Base-by-base conservation (phyloP, 805 yeast species). In the Kodamaea sagamina region DNA sequence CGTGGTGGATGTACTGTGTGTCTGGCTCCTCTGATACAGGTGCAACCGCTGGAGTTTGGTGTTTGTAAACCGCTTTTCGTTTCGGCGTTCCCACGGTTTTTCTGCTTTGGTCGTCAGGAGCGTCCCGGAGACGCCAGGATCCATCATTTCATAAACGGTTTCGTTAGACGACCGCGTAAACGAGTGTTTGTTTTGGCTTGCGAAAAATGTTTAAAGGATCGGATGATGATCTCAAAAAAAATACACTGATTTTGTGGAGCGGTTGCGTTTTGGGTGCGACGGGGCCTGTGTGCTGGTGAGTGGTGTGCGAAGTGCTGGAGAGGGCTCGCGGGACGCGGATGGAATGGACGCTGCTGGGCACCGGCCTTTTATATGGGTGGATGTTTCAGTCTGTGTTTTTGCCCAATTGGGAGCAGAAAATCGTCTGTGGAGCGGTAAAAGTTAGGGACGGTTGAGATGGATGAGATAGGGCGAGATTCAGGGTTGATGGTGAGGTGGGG, bases 31-130 rank as follows among this genome's bases (percentile, higher is more conserved):
- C 24, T 21, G 24, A 8, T 15, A 29, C 34, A 29, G 34, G 18
- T 29, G 34, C 4, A 29, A 17, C 6, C 34, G 17, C 34, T 15
- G 34, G 18, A 29, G 34, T 15, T 29, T 29, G 4, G 34, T 13
- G 4, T 17, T 17, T 3, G 34, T 29, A 19, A 15, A 29, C 10
- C 34, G 17, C 18, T 29, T 29, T 8, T 29, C 34, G 34, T 29
- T 29, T 4, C 34, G 34, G 15, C 34, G 34, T 17, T 29, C 34
- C 34, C 34, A 29, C 9, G 15, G 34, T 19, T 29, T 29, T 29
- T 29, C 34, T 29, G 34, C 12, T 6, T 29, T 29, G 4, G 34
- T 29, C 9, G 34, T 13, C 34, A 13, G 15, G 34, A 29, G 34
- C 15, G 34, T 13, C 17, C 34, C 34, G 34, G 34, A 29, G 17